Percentiles rank a stretch among this genome's conserved stretches.
phyloP scores from a whole-genome alignment of 78 protist genomes.

The Anaeramoeba flamelloides region DNA sequence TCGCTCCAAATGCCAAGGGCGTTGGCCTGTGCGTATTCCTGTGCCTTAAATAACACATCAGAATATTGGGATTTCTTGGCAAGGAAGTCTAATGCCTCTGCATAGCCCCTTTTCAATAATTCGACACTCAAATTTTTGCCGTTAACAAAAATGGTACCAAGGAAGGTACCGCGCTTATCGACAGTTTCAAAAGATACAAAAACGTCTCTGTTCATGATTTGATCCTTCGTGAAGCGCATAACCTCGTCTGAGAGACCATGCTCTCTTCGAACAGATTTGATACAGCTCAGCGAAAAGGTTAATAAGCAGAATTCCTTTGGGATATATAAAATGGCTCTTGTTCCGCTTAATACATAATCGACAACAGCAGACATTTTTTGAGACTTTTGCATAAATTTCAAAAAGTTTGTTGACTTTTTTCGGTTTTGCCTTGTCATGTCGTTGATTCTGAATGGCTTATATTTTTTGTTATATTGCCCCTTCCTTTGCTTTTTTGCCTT shows the following conservation, averaged over 20 bases:
- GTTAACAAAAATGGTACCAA: neutral
- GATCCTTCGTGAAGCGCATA: neutral
- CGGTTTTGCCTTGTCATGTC: neutral
- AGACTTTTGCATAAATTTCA: neutral
- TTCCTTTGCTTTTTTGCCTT: neutral
- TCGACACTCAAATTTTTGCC: neutral
- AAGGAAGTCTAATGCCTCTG: neutral
- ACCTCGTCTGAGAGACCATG: neutral
- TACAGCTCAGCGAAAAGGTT: neutral
- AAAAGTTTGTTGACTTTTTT: neutral
- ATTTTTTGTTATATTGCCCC: neutral
- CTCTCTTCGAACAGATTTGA: neutral
- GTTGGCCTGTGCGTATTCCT: neutral
- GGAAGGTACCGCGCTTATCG: neutral
- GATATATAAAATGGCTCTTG: neutral
- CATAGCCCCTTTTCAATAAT: neutral
- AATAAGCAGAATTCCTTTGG: neutral
- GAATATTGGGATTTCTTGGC: neutral
- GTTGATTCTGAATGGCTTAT: neutral
- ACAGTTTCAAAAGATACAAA: neutral
- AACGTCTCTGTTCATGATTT: neutral
- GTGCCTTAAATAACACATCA: neutral
- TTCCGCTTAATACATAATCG: neutral
- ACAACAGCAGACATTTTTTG: neutral
- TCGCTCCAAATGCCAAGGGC: neutral